phyloP scores from a whole-genome alignment of 2,329 filamentous ascomycete species.

The Phaeosphaeriaceae sp. region DNA sequence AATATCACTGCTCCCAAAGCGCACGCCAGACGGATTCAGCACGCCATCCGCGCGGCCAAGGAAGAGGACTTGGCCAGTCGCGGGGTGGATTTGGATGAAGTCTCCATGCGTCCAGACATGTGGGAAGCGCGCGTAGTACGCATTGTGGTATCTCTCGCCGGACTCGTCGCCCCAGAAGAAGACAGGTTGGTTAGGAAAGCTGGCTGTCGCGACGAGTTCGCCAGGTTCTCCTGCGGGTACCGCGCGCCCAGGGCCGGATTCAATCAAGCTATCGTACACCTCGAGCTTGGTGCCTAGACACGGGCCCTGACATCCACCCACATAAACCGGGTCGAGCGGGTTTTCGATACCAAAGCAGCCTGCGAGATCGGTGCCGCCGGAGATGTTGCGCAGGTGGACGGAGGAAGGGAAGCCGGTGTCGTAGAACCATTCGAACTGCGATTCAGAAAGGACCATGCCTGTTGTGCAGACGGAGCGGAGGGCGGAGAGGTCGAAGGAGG shows the following conservation, averaged over 20 bases:
- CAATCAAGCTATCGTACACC: slow-evolving; percentile 65
- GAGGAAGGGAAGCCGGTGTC: slow-evolving; percentile 71
- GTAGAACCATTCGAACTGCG: slow-evolving; percentile 82
- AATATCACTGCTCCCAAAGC: slow-evolving; percentile 82
- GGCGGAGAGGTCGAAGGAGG: slow-evolving; percentile 67
- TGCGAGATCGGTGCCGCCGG: slow-evolving; percentile 79
- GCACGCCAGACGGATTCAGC: slow-evolving; percentile 77
- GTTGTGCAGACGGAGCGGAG: slow-evolving; percentile 72
- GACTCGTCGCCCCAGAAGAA: slow-evolving; percentile 55
- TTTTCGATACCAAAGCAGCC: slow-evolving; percentile 70
- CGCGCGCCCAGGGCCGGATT: slow-evolving; percentile 56
- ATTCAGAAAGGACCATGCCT: slow-evolving; percentile 81
- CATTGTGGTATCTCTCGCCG: slow-evolving; percentile 53
- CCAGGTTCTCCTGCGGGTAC: slow-evolving; percentile 71
- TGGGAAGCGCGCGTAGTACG: slow-evolving; percentile 56
- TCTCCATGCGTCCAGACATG: slow-evolving; percentile 84
- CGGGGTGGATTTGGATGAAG: slow-evolving; percentile 74
- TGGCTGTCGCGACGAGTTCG: slow-evolving; percentile 73
- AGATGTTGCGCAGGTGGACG: slow-evolving; percentile 75
- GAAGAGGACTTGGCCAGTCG: slow-evolving; percentile 70
- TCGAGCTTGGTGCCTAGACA: slow-evolving; percentile 62
- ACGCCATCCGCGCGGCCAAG: slow-evolving; percentile 79
- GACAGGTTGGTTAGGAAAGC: slow-evolving; percentile 78
- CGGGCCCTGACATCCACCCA: slow-evolving; percentile 63
- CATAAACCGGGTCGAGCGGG: slow-evolving; percentile 70